Base-by-base conservation (phyloP, 2,329 filamentous ascomycete species). In the Aspergillus tamarii region DNA sequence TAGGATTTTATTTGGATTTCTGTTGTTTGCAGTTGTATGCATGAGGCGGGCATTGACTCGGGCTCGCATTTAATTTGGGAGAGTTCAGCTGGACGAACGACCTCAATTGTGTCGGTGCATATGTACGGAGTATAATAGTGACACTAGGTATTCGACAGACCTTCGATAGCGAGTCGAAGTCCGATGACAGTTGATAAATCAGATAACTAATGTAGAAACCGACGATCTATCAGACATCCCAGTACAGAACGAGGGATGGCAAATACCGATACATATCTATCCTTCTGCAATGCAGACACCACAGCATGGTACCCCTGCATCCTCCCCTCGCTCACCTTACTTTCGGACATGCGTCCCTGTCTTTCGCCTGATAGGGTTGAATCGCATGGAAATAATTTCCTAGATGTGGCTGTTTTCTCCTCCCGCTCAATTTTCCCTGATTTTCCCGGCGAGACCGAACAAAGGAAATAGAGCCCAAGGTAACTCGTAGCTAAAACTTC, bases 241-340 rank as follows among this genome's bases (percentile, higher is more conserved):
- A n/a, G 52, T 10, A n/a, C 52, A 54, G 52, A 54, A 36, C 52
- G 52, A 54, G 52, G 30, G 34, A 34, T 9, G 11, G 10, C 52
- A 54, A 54, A 14, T 54, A 54, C 52, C 52, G 52, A 54, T 23
- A 12, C 30, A 14, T 19, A 52, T 32, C 48, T 52, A 30, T 52
- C 30, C 2, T 46, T 46, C 36, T 46, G 21, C 54, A 57, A 34
- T 50, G 57, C 57, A 59, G 30, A 53, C 41, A 48, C 16, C 16
- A n/a, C 41, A 58, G n/a, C 57, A 48, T 48, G 16, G 32, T 21
- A 36, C 57, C 43, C 30, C 57, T 59, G 57, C 57, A 59, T 50
- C 45, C 45, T 59, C 43, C 4, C n/a, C 32, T 26, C 32, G 32
- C 32, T 50, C 39, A 39, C 43, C 43, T 59, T 19, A 48, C 57